phyloP scores from a whole-genome alignment of 306 rosid species.

The Calophaca sinica region DNA sequence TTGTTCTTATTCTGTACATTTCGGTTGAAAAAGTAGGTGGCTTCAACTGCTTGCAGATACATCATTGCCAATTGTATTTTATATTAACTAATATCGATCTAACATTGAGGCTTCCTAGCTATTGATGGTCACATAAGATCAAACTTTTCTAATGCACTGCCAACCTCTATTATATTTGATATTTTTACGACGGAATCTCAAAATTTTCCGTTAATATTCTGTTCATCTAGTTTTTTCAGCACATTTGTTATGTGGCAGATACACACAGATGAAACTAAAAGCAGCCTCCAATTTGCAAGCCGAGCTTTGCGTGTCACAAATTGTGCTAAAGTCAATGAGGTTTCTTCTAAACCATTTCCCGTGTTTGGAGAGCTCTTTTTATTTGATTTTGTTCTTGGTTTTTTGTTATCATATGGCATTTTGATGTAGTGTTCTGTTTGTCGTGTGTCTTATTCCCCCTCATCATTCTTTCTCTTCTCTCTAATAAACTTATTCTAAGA shows the following conservation, averaged over 20 bases:
- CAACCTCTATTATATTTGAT: constrained; percentile 19
- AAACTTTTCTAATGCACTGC: constrained; percentile 21
- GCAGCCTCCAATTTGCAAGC: constrained; percentile 98
- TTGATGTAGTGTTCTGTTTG: constrained; percentile 33
- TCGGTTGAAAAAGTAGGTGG: constrained; percentile 24
- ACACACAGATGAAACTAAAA: constrained; percentile 96
- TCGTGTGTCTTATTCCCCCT: background rate
- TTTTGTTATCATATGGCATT: constrained; percentile 9
- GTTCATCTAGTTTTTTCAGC: constrained; percentile 45
- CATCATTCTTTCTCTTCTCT: constrained; percentile 18
- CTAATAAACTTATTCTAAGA: constrained; percentile 1
- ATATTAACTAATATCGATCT: constrained; percentile 24
- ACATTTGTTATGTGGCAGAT: constrained; percentile 62
- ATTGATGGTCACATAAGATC: constrained; percentile 20
- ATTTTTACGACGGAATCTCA: constrained; percentile 2
- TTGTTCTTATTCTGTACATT: constrained; percentile 1
- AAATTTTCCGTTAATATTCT: background rate
- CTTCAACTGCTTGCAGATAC: constrained; percentile 4
- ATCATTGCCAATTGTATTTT: background rate
- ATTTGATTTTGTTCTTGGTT: constrained; percentile 17
- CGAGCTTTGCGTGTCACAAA: constrained; percentile 94
- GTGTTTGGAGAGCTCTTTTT: constrained; percentile 22
- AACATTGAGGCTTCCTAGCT: constrained; percentile 13
- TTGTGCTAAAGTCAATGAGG: constrained; percentile 97
- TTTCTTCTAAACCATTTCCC: constrained; percentile 48